phyloP scores from a whole-genome alignment of 179 eudicot species.

The Patellifolia procumbens region DNA sequence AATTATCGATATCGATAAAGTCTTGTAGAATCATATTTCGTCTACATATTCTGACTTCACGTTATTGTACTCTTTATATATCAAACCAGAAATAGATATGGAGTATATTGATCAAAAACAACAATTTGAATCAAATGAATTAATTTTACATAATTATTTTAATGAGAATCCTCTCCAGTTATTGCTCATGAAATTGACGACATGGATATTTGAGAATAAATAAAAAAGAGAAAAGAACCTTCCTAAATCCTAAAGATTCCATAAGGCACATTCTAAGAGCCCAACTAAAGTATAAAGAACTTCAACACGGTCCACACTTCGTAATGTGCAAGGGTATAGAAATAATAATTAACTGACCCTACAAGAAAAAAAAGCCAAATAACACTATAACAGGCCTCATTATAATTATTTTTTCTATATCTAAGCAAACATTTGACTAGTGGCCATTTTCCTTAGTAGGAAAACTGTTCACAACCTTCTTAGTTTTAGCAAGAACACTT shows the following conservation, averaged over 20 bases:
- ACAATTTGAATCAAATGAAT: neutral
- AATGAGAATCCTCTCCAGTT: neutral
- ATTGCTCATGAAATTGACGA: neutral
- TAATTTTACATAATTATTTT: neutral
- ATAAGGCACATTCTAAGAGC: neutral
- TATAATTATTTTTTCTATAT: neutral
- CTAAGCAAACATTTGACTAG: constrained; percentile 10
- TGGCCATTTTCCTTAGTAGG: constrained; percentile 11
- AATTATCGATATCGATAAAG: no score
- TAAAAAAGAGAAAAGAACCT: no score
- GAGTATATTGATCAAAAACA: neutral
- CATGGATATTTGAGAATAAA: no score
- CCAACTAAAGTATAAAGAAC: neutral
- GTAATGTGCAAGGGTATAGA: constrained; percentile 2
- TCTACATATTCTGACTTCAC: no score
- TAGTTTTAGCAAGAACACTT: constrained; percentile 10
- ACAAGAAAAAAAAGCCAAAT: neutral
- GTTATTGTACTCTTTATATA: no score
- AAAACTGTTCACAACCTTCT: neutral
- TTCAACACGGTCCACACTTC: neutral
- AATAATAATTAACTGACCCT: neutral
- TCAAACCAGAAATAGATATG: no score
- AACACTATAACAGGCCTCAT: neutral
- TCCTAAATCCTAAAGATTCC: neutral
- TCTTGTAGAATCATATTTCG: no score